These are phyloP conservation scores for Blastobotrys apis DNA, from an alignment of 1,139 yeast genomes.

Conservation along the genomic window DNA sequence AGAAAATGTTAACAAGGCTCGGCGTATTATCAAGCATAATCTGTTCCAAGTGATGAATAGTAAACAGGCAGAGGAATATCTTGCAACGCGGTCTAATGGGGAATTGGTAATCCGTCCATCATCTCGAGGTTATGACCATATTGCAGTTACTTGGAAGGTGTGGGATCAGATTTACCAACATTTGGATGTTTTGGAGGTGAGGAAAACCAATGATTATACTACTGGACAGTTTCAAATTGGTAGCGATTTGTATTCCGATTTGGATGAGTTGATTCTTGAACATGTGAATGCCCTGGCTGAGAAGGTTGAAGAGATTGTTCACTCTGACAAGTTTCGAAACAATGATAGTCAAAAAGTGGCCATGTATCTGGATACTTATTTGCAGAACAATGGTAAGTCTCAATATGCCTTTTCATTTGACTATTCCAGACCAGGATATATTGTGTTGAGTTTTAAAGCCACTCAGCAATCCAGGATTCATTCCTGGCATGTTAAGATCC, in stretches of 20 bases:
- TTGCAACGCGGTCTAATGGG: constrained; percentile 87
- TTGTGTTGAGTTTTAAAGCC: constrained; percentile 75
- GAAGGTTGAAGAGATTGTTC: constrained; percentile 72
- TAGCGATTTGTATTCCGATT: constrained; percentile 64
- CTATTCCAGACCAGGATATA: constrained; percentile 90
- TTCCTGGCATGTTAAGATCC: constrained; percentile 87
- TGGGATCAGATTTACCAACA: constrained; percentile 90
- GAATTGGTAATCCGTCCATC: constrained; percentile 94
- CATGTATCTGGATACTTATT: constrained; percentile 83
- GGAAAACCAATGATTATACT: constrained; percentile 57
- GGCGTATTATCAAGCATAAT: constrained; percentile 87
- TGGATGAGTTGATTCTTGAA: constrained; percentile 88
- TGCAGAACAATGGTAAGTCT: constrained; percentile 84
- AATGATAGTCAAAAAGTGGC: constrained; percentile 59
- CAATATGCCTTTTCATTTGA: constrained; percentile 90
- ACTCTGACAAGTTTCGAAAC: constrained; percentile 81
- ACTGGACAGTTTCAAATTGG: constrained; percentile 69
- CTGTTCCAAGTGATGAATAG: constrained; percentile 79
- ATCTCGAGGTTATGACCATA: constrained; percentile 78
- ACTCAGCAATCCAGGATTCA: constrained; percentile 67
- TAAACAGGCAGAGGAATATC: constrained; percentile 85
- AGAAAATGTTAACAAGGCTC: constrained; percentile 50
- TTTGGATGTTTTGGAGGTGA: constrained; percentile 74
- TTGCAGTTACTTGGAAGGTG: constrained; percentile 95
- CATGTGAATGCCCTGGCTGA: constrained; percentile 83